A percentile compares a stretch with the other conserved stretches of the same genome.
Conservation (phyloP, 495 filamentous ascomycete genomes). For the Achaetomiella virescens region DNA sequence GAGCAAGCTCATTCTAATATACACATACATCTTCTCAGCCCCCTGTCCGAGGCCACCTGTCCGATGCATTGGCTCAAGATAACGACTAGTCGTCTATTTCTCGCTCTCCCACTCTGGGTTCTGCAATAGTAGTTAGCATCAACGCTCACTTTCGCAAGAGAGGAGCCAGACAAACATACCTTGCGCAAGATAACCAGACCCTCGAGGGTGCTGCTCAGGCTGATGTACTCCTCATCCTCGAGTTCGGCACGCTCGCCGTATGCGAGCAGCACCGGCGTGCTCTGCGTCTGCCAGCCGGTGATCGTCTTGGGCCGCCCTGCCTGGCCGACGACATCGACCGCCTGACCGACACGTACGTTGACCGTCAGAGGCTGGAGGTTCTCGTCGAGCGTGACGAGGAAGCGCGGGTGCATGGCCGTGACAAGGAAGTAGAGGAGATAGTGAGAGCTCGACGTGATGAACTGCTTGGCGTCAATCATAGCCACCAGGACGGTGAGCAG, state of each 20-base stretch:
- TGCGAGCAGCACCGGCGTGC: conserved; percentile 86
- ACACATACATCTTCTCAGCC: conserved; percentile 11
- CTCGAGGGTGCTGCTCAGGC: conserved; percentile 83
- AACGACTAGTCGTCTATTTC: conserved; percentile 26
- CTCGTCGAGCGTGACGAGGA: conserved; percentile 94
- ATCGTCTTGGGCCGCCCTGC: conserved; percentile 97
- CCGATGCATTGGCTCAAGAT: neutral
- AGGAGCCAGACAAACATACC: conserved; percentile 45
- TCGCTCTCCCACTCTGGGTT: conserved; percentile 44
- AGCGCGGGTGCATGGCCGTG: conserved; percentile 94
- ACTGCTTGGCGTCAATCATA: conserved; percentile 91
- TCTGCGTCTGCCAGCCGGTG: conserved; percentile 99
- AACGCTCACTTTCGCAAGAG: neutral
- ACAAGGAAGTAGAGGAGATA: conserved; percentile 97
- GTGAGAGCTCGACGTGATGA: conserved; percentile 82
- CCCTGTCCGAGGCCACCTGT: neutral
- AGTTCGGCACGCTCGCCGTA: conserved; percentile 94
- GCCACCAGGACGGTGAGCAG: conserved; percentile 84
- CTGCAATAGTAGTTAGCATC: conserved; percentile 27
- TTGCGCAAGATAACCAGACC: conserved; percentile 94
- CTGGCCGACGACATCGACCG: conserved; percentile 96
- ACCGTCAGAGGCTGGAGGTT: conserved; percentile 88
- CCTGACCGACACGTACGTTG: conserved; percentile 94
- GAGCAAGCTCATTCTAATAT: conserved; percentile 10
- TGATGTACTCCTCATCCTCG: conserved; percentile 95